A percentile compares a stretch with the other conserved stretches of the same genome.
phyloP scores from a whole-genome alignment of 345 rosid genomes.

The Erucastrum elatum region DNA sequence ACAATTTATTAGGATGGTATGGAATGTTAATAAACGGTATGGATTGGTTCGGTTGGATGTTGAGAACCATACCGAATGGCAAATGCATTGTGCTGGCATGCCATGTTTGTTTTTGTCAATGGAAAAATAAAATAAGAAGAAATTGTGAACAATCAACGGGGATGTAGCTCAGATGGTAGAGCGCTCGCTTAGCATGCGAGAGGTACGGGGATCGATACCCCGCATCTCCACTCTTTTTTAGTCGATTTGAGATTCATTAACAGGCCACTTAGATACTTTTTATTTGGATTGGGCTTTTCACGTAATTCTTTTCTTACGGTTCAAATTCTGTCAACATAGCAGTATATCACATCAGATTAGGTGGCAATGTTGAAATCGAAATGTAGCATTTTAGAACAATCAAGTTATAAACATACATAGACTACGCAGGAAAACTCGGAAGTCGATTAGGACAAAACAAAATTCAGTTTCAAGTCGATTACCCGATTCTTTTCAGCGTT shows the following conservation, averaged over 20 bases:
- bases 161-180: slow-evolving; percentile 94
- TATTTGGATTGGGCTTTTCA: background rate
- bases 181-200: slow-evolving; percentile 95
- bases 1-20: background rate
- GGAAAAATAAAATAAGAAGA: no score
- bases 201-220: slow-evolving; percentile 85
- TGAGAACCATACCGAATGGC: background rate
- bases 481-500: no score
- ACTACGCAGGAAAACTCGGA: no score
- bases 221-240: slow-evolving; percentile 46
- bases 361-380: no score
- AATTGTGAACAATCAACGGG: slow-evolving; percentile 24
- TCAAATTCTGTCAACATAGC: background rate
- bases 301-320: background rate
- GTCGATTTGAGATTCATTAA: background rate
- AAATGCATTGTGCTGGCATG: background rate
- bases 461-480: no score
- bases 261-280: background rate
- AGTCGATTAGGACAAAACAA: no score
- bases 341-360: background rate
- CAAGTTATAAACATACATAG: no score
- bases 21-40: no score
- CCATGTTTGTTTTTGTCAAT: background rate
- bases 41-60: background rate
- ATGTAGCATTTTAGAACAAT: no score